Evolutionary conservation across 2,329 filamentous ascomycete genomes (phyloP).

Genomic region (Aspergillus brasiliensis): DNA sequence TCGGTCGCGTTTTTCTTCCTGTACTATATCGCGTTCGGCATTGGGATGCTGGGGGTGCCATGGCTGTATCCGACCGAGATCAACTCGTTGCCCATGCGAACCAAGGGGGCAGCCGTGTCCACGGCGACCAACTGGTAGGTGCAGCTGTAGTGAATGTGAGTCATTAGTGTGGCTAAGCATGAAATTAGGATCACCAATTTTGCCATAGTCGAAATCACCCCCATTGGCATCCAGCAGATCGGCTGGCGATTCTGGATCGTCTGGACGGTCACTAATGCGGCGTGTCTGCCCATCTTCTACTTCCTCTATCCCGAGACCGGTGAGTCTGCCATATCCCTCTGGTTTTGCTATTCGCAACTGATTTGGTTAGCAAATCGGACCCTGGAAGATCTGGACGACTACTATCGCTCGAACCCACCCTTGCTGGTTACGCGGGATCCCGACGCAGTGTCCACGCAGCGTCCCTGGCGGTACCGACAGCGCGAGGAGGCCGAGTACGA

Average conservation of each 20-base stretch:
- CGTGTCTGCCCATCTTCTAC: conserved; percentile 54
- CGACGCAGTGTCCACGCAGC: conserved; percentile 49
- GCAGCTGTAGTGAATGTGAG: not conserved
- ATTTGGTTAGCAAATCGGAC: conserved; percentile 25
- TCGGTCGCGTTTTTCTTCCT: conserved; percentile 55
- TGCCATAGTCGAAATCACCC: conserved; percentile 46
- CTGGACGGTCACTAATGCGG: conserved; percentile 47
- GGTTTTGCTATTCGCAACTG: not conserved
- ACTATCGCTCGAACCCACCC: conserved; percentile 40
- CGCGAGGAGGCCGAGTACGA: conserved; percentile 34
- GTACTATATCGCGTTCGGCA: conserved; percentile 55
- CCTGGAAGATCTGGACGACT: conserved; percentile 40
- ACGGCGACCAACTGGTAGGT: conserved; percentile 52
- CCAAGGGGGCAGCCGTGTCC: conserved; percentile 49
- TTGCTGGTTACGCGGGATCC: conserved; percentile 53
- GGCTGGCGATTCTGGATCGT: conserved; percentile 48
- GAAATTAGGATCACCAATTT: conserved; percentile 22
- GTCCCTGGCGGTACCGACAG: conserved; percentile 52
- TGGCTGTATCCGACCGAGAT: conserved; percentile 47
- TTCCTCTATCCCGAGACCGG: conserved; percentile 39
- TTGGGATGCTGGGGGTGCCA: conserved; percentile 46
- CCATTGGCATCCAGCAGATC: conserved; percentile 44
- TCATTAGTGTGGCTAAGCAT: conserved; percentile 2
- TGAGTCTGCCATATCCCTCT: not conserved
- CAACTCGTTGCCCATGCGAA: conserved; percentile 50